Evolutionary conservation across 2,329 filamentous ascomycete species (phyloP), one percentile per base, ranked within the genome.

Genomic region (Paecilomyces variotii): DNA sequence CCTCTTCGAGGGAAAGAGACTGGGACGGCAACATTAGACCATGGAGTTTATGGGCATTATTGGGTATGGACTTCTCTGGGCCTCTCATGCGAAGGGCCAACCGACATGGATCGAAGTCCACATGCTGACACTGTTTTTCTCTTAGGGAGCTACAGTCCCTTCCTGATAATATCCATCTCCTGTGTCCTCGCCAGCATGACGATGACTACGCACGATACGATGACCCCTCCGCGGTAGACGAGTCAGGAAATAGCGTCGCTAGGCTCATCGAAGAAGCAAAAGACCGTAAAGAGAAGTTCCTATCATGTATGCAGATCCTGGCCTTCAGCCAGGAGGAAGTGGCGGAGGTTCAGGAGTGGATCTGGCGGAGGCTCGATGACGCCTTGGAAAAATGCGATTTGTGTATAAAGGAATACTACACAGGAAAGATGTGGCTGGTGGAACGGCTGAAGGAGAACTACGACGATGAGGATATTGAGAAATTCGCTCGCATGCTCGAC

Each of bases 331-430:
- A 82, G 54, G 82, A 85, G 54, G 80, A 83, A 55, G 82, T 83
- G 2, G 82, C 83, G 28, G 78, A 80, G 60, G 82, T 87, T 74
- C 78, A 86, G 50, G 76, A 80, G 12, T 82, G 84, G 62, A 88
- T 90, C 66, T 80, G 78, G 56, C 67, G 73, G 4, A 79, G 82
- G 24, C 77, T 88, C 24, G 83, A 87, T 62, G 70, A 76, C 10
- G 81, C 82, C 45, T 78, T 92, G 26, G 82, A 79, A 59, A 79
- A 75, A 59, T 92, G 89, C 72, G 84, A 90, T 56, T 79, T 83
- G 56, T 92, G 89, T 69, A 86, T 89, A 56, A 80, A 85, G 61
- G 86, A 86, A 64, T 92, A 89, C 82, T 89, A 92, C 71, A 85
- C 84, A 68, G 82, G 81, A 30, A 86, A 89, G 61, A 82, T 83